Percentiles rank a stretch among this genome's conserved stretches.
Conservation (phyloP, 1,284 basidiomycete species). For the Boletus calvinii region DNA sequence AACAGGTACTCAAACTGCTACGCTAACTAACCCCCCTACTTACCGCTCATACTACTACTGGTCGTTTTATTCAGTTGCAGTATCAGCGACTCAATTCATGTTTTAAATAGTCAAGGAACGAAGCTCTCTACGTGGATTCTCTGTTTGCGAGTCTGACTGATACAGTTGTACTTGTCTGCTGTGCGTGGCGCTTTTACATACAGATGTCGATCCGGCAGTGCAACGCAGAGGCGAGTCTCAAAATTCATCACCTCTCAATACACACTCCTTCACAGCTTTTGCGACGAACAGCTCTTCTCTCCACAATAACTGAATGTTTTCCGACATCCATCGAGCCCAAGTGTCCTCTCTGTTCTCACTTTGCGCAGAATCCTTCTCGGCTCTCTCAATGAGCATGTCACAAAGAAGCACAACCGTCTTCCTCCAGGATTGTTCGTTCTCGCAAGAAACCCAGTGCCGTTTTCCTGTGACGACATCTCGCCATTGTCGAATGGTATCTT, state of each 20-base stretch:
- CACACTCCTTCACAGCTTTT: conserved; percentile 42
- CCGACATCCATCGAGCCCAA: conserved; percentile 36
- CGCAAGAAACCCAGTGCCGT: conserved; percentile 39
- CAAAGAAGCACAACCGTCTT: conserved; percentile 39
- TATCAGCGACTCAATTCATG: no score
- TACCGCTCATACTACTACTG: no score
- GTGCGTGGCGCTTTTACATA: no score
- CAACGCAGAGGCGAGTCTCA: conserved; percentile 16
- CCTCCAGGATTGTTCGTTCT: conserved; percentile 48
- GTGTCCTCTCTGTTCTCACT: not conserved
- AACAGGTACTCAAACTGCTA: no score
- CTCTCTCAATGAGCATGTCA: conserved; percentile 35
- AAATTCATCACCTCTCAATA: conserved; percentile 39
- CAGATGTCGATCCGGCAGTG: not conserved
- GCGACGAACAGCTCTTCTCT: conserved; percentile 56
- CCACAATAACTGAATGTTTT: conserved; percentile 39
- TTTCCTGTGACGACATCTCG: conserved; percentile 52
- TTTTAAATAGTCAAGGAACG: no score
- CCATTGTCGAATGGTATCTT: conserved; percentile 49
- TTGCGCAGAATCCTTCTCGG: conserved; percentile 12
- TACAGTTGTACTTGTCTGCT: not conserved
- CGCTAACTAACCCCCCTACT: no score
- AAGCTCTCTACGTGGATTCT: no score
- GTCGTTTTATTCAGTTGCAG: no score
- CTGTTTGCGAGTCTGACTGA: no score